Evolutionary conservation across 2,329 filamentous ascomycete species (phyloP).

Genomic region (Arthrobotrys conoides): DNA sequence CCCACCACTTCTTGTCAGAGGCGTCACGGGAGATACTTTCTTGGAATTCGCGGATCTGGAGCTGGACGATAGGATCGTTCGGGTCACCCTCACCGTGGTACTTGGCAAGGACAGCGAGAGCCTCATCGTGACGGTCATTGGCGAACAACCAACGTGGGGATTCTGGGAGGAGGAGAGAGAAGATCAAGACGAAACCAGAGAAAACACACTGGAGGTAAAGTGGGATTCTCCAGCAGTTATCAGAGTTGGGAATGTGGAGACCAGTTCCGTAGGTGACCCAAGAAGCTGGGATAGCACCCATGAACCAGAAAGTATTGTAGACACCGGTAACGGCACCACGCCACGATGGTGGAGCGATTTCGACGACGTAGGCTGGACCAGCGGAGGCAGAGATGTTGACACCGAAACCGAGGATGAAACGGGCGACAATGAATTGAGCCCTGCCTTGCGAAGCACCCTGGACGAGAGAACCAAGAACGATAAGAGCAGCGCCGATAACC

Average conservation of each 20-base stretch:
- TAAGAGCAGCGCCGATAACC: constrained; percentile 68
- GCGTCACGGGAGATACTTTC: constrained; percentile 71
- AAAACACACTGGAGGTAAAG: constrained; percentile 70
- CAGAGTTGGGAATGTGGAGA: constrained; percentile 68
- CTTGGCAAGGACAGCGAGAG: constrained; percentile 68
- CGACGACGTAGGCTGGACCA: constrained; percentile 69
- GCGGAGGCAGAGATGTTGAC: constrained; percentile 70
- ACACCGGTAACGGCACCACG: constrained; percentile 70
- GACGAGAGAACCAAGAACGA: constrained; percentile 70
- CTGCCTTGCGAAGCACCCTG: constrained; percentile 68
- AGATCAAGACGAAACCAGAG: constrained; percentile 70
- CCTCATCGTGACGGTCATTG: constrained; percentile 70
- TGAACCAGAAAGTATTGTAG: constrained; percentile 69
- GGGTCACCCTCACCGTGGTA: constrained; percentile 69
- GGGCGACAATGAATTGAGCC: constrained; percentile 72
- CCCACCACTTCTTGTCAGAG: constrained; percentile 69
- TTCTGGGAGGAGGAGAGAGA: constrained; percentile 67
- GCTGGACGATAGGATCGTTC: constrained; percentile 71
- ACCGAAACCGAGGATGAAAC: constrained; percentile 75
- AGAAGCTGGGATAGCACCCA: constrained; percentile 69
- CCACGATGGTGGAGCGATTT: constrained; percentile 70
- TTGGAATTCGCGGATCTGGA: constrained; percentile 69
- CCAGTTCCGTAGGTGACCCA: constrained; percentile 70
- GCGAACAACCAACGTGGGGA: constrained; percentile 68
- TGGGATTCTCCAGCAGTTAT: constrained; percentile 71